Conservation (phyloP, 2,329 filamentous ascomycete genomes). For the Trichophyton simii region DNA sequence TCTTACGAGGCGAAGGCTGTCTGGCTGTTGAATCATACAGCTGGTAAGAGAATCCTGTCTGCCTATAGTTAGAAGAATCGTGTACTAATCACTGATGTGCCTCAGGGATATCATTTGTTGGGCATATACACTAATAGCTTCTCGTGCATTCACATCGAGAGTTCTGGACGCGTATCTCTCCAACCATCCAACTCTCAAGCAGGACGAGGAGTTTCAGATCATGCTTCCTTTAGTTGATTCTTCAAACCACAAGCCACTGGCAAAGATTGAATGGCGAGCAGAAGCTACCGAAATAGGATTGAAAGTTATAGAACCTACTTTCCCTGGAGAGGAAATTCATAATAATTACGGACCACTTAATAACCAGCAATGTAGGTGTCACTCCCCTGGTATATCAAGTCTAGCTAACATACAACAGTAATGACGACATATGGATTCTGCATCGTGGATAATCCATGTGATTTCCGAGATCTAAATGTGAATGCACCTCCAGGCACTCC, state of each 20-base stretch:
- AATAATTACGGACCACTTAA: slow-evolving; percentile 69
- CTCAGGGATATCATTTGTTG: slow-evolving; percentile 35
- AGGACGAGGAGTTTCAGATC: slow-evolving; percentile 50
- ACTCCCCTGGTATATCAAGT: neutral
- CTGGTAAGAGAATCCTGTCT: slow-evolving; percentile 22
- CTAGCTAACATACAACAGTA: slow-evolving; percentile 18
- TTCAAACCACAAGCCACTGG: slow-evolving; percentile 55
- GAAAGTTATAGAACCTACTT: slow-evolving; percentile 35
- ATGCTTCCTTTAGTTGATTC: slow-evolving; percentile 60
- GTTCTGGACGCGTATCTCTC: slow-evolving; percentile 28
- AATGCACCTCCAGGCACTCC: slow-evolving; percentile 29
- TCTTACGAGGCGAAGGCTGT: slow-evolving; percentile 12
- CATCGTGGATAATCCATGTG: slow-evolving; percentile 31
- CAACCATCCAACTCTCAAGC: slow-evolving; percentile 26
- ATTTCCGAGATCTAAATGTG: slow-evolving; percentile 33
- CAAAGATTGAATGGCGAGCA: slow-evolving; percentile 47
- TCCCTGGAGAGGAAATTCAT: slow-evolving; percentile 43
- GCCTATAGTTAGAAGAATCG: neutral
- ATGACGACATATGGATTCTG: slow-evolving; percentile 38
- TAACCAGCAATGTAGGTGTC: slow-evolving; percentile 48
- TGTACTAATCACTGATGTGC: neutral
- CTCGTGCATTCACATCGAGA: slow-evolving; percentile 33
- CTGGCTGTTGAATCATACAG: neutral
- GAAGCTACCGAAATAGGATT: slow-evolving; percentile 28
- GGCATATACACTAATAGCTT: slow-evolving; percentile 34